These are phyloP conservation scores for Aspergillus persii DNA, from an alignment of 2,329 filamentous ascomycete genomes.

Conservation along the genomic window DNA sequence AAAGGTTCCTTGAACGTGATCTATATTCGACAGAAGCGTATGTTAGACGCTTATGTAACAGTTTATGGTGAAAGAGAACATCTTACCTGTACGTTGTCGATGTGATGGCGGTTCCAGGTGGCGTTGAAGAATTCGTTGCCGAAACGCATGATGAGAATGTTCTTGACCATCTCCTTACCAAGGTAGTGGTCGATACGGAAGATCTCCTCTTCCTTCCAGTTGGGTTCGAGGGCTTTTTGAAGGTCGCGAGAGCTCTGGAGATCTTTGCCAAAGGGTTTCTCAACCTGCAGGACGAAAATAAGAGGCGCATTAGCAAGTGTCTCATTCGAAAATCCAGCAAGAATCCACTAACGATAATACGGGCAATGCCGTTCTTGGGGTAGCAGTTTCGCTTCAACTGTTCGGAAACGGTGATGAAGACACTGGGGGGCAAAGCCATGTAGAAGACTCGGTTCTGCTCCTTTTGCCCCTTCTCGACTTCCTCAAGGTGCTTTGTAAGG, in stretches of 20 bases:
- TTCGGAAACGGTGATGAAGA: slow-evolving; percentile 97
- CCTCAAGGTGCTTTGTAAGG: slow-evolving; percentile 80
- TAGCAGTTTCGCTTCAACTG: slow-evolving; percentile 98
- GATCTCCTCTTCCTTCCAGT: slow-evolving; percentile 98
- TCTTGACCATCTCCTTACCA: slow-evolving; percentile 99
- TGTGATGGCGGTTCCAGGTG: slow-evolving; percentile 98
- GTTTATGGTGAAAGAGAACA: not conserved
- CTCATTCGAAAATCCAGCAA: not conserved
- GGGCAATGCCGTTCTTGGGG: slow-evolving; percentile 81
- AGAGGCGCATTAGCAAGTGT: slow-evolving; percentile 19
- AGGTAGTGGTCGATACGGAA: slow-evolving; percentile 99
- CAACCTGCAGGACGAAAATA: slow-evolving; percentile 60
- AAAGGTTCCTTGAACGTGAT: slow-evolving; percentile 99
- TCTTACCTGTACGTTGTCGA: slow-evolving; percentile 85
- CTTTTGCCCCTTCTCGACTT: slow-evolving; percentile 75
- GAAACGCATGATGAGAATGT: slow-evolving; percentile 95
- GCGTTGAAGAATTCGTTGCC: slow-evolving; percentile 98
- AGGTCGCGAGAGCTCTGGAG: slow-evolving; percentile 89
- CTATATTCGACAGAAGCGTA: slow-evolving; percentile 29
- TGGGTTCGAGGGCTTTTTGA: slow-evolving; percentile 89
- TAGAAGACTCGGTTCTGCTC: slow-evolving; percentile 96
- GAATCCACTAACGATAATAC: slow-evolving; percentile 73
- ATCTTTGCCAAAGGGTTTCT: slow-evolving; percentile 99
- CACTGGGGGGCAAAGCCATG: slow-evolving; percentile 96
- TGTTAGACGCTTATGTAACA: not conserved